phyloP scores from a whole-genome alignment of 177 flowering plant species.

The Vitis hybrid region DNA sequence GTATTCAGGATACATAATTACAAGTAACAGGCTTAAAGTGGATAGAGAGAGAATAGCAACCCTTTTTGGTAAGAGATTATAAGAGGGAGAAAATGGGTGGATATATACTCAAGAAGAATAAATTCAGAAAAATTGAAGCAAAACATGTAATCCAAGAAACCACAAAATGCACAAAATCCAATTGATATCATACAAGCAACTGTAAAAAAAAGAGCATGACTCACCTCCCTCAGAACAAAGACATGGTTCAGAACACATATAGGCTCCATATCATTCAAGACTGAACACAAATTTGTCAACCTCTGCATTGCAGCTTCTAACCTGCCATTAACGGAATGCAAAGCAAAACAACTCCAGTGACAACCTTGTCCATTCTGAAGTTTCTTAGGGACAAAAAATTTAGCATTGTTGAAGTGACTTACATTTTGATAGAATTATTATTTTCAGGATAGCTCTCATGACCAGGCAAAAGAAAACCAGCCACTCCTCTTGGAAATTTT shows the following conservation, averaged over 20 bases:
- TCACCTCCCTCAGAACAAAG: conserved; percentile 94
- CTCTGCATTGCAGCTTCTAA: conserved; percentile 99
- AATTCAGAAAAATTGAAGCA: too few relatives aligned
- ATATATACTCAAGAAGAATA: too few relatives aligned
- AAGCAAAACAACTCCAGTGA: background rate
- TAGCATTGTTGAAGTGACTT: conserved; percentile 15
- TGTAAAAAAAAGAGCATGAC: background rate
- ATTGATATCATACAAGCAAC: background rate
- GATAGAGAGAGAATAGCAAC: too few relatives aligned
- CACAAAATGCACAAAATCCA: too few relatives aligned
- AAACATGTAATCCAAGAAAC: too few relatives aligned
- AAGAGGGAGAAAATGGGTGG: too few relatives aligned
- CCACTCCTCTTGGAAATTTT: conserved; percentile 68
- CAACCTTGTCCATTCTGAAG: conserved; percentile 1
- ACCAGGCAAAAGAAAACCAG: conserved; percentile 79
- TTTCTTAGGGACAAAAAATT: background rate
- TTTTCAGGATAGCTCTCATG: conserved; percentile 95
- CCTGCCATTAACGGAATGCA: conserved; percentile 46
- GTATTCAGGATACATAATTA: too few relatives aligned
- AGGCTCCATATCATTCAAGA: conserved; percentile 98
- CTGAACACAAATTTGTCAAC: conserved; percentile 92
- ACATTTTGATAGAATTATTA: conserved; percentile 83
- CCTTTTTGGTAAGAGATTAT: too few relatives aligned
- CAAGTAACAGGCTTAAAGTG: too few relatives aligned
- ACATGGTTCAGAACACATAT: conserved; percentile 97